phyloP scores from a whole-genome alignment of 306 rosid species.

The Fagus crenata region DNA sequence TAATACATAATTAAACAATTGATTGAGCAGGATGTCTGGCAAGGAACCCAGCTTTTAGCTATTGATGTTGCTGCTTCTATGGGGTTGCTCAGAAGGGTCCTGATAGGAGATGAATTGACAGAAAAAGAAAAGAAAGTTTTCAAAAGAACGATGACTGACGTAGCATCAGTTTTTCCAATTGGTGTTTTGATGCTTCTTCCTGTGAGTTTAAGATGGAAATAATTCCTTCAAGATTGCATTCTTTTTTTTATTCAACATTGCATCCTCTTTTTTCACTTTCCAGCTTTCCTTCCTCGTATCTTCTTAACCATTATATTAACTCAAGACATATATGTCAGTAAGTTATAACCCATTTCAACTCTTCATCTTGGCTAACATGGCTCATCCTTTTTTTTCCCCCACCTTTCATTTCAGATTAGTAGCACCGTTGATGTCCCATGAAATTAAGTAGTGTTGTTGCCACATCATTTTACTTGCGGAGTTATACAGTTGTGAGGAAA shows the following conservation, averaged over 20 bases:
- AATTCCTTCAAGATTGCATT: slow-evolving; percentile 1
- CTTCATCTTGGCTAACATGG: not conserved
- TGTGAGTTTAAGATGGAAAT: slow-evolving; percentile 47
- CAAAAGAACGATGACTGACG: slow-evolving; percentile 82
- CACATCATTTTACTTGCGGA: not conserved
- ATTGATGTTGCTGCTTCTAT: slow-evolving; percentile 76
- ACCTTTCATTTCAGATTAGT: not conserved
- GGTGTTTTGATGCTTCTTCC: slow-evolving; percentile 97
- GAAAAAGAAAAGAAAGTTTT: slow-evolving; percentile 84
- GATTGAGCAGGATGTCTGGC: slow-evolving; percentile 86
- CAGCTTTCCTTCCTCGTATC: slow-evolving; percentile 3
- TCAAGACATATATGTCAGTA: not conserved
- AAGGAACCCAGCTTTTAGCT: slow-evolving; percentile 96
- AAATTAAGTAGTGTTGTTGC: not conserved
- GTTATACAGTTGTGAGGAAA: not conserved
- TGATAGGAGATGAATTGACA: slow-evolving; percentile 85
- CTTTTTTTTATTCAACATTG: slow-evolving; percentile 16
- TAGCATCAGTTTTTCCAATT: slow-evolving; percentile 93
- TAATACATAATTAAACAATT: slow-evolving; percentile 10
- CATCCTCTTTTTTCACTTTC: not conserved
- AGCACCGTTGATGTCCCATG: not conserved
- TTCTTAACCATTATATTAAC: slow-evolving; percentile 3
- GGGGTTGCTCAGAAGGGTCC: slow-evolving; percentile 70
- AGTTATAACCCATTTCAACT: not conserved
- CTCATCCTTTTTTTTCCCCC: not conserved